These are phyloP conservation scores for Athelia sp. DNA, from an alignment of 1,284 basidiomycete genomes.

Conservation along the genomic window DNA sequence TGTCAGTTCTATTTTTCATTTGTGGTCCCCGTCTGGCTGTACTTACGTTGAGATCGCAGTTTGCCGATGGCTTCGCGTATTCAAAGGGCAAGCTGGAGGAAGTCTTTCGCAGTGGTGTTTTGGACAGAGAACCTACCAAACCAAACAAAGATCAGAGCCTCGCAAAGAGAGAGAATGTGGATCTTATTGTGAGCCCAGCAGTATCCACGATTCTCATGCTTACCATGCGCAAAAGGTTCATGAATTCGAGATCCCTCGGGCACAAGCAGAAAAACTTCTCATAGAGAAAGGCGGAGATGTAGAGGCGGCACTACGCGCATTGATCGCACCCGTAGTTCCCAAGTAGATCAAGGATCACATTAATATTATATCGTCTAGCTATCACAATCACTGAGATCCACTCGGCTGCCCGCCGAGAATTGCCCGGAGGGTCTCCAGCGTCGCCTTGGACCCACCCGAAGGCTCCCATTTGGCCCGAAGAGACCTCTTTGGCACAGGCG, in stretches of 20 bases:
- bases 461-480: not conserved
- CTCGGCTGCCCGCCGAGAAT: not conserved
- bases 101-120: constrained; percentile 50
- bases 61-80: constrained; percentile 59
- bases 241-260: constrained; percentile 58
- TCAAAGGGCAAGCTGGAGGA: constrained; percentile 64
- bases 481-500: not conserved
- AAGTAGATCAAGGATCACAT: no score
- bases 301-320: constrained; percentile 34
- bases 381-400: no score
- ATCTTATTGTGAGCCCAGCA: constrained; percentile 46
- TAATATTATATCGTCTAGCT: no score
- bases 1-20: constrained; percentile 33
- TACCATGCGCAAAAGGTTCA: constrained; percentile 35
- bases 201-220: no score
- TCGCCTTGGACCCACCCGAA: not conserved
- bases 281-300: constrained; percentile 43
- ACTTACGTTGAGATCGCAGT: constrained; percentile 30
- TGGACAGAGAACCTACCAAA: constrained; percentile 46
- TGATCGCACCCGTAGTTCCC: constrained; percentile 16
- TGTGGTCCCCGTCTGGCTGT: constrained; percentile 1
- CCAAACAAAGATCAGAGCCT: constrained; percentile 28
- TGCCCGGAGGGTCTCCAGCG: not conserved
- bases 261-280: constrained; percentile 54
- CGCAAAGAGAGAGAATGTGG: constrained; percentile 56